These are phyloP conservation scores for Ploettnerulaceae sp. DNA, from an alignment of 2,329 filamentous ascomycete species.

Conservation along the genomic window DNA sequence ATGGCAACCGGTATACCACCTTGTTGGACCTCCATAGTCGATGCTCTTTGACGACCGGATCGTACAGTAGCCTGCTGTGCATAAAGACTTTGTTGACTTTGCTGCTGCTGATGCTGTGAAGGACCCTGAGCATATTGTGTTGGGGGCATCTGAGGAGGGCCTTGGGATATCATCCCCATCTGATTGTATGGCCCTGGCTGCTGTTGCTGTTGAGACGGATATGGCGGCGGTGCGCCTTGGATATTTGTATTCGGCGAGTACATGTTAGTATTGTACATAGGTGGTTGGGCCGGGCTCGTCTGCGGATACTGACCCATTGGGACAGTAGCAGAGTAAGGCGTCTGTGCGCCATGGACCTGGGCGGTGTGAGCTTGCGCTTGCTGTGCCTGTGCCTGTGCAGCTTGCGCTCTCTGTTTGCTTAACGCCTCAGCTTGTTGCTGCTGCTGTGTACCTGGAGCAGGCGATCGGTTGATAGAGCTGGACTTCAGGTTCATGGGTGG, in stretches of 20 bases:
- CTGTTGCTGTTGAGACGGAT: constrained; percentile 59
- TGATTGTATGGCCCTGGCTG: constrained; percentile 58
- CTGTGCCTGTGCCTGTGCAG: constrained; percentile 50
- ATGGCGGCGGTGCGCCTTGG: constrained; percentile 66
- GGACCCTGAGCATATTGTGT: constrained; percentile 52
- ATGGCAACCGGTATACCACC: constrained; percentile 89
- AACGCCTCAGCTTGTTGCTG: constrained; percentile 92
- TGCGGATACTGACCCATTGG: constrained; percentile 44
- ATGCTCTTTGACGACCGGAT: constrained; percentile 79
- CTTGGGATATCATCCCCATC: constrained; percentile 63
- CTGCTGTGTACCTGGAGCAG: constrained; percentile 88
- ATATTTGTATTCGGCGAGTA: constrained; percentile 59
- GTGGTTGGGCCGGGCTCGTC: constrained; percentile 42
- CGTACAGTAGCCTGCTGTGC: constrained; percentile 74
- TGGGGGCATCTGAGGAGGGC: constrained; percentile 59
- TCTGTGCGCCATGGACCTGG: constrained; percentile 45
- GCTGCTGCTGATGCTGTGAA: constrained; percentile 52
- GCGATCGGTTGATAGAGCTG: constrained; percentile 77
- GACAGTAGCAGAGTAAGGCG: constrained; percentile 54
- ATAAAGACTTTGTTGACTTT: constrained; percentile 61
- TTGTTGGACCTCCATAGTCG: constrained; percentile 93
- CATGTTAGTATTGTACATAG: constrained; percentile 80
- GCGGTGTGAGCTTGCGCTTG: constrained; percentile 47
- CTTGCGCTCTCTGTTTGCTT: constrained; percentile 82
- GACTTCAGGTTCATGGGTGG: constrained; percentile 96